Percentiles rank a stretch among this genome's conserved stretches.
These are phyloP conservation scores for Penicillium canescens DNA, from an alignment of 495 filamentous ascomycete genomes.

Conservation along the genomic window DNA sequence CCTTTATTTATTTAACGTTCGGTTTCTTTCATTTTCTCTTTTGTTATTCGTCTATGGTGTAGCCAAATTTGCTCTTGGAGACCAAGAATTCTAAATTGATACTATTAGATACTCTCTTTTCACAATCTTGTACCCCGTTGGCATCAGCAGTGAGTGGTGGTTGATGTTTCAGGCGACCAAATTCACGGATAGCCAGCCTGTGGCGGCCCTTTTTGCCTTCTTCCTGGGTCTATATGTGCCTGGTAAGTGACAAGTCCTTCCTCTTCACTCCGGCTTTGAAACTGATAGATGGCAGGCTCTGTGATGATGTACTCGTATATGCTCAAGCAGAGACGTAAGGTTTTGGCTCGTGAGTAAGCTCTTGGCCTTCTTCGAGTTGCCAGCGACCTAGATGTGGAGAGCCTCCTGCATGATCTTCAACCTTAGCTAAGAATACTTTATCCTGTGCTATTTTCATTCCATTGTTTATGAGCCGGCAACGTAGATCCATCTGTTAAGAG, in stretches of 20 bases:
- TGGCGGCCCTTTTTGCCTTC: constrained; percentile 32
- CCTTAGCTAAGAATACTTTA: no score
- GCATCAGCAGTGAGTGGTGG: constrained; percentile 52
- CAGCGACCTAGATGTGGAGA: no score
- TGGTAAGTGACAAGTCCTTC: constrained; percentile 48
- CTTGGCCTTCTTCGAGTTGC: no score
- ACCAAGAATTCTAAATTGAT: neutral
- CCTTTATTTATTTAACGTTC: neutral
- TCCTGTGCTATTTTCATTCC: no score
- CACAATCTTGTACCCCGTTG: constrained; percentile 53
- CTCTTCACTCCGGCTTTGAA: constrained; percentile 2
- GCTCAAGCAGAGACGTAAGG: constrained; percentile 72
- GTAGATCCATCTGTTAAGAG: no score
- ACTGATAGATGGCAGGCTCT: constrained; percentile 52
- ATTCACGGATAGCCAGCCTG: constrained; percentile 18
- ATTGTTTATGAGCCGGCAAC: no score
- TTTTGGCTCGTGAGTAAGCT: constrained; percentile 1
- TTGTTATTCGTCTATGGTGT: no score
- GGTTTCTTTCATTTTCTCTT: no score
- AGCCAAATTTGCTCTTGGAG: no score
- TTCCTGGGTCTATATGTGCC: constrained; percentile 68
- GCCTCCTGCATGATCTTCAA: no score
- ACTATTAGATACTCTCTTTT: constrained; percentile 51
- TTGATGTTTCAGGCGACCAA: constrained; percentile 43
- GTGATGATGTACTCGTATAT: constrained; percentile 81